Conservation (phyloP, 768 basidiomycete genomes). For the Rhodotorula diobovata region DNA sequence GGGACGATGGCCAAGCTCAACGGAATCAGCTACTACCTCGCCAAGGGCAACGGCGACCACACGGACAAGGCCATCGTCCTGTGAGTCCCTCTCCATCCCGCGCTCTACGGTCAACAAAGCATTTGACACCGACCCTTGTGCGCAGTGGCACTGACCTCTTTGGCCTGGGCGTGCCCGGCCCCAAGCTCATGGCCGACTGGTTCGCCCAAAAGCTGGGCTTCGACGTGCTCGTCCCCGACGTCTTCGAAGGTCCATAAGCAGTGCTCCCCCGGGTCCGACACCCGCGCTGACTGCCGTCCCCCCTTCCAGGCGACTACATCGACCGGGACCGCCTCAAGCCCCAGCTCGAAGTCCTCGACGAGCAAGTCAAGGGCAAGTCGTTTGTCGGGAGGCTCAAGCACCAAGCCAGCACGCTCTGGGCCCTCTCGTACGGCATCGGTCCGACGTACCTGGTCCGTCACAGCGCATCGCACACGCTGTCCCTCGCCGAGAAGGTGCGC, state of each 20-base stretch:
- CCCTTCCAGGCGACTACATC: background rate
- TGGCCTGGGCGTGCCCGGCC: constrained; percentile 8
- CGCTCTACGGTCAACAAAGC: too few species aligned
- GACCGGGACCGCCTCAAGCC: background rate
- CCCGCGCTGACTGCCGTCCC: too few species aligned
- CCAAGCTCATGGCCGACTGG: constrained; percentile 14
- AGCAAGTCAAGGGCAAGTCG: background rate
- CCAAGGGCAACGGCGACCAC: background rate
- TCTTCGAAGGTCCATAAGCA: background rate
- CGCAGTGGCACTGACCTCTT: constrained; percentile 13
- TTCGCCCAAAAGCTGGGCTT: background rate
- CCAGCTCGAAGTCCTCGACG: background rate
- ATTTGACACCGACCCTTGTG: background rate
- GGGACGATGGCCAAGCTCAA: background rate
- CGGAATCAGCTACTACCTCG: background rate
- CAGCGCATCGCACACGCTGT: too few species aligned
- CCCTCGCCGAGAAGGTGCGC: background rate
- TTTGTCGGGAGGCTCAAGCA: background rate
- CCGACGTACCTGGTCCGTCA: background rate
- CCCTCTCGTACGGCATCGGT: background rate
- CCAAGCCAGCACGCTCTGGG: background rate
- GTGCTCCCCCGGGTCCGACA: background rate
- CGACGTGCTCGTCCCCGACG: constrained; percentile 6
- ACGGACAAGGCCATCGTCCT: too few species aligned
- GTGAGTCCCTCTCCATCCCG: background rate